Base-by-base conservation (phyloP, 2,329 filamentous ascomycete genomes). In the Alternaria metachromatica region DNA sequence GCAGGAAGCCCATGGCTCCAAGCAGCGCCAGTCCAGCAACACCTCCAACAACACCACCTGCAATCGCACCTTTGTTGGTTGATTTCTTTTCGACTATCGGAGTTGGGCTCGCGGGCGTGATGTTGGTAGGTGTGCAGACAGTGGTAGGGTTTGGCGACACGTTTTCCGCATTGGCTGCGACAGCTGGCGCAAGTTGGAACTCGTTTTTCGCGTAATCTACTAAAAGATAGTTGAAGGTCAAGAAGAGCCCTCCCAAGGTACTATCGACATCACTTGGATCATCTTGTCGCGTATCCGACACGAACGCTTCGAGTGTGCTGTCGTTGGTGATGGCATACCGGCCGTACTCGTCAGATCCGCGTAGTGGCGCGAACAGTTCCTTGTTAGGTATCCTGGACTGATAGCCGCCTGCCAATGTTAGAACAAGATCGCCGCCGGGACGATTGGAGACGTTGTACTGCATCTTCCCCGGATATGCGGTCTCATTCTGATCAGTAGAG, bases 171-270 rank as follows among this genome's bases (percentile, higher is more conserved):
- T 48, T 13, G 21, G 41, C 48, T n/a, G 59, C 23, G 20, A 63
- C 55, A 9, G 63, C 63, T 15, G 63, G 63, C 15, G 63, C 63
- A 6, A 65, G 63, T 12, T 46, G 15, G 8, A 65, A 65, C 33
- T 62, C 63, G 44, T 44, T 43, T 23, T 65, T 65, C 5, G 53
- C 59, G 37, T 65, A 65, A 49, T 65, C 60, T 25, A 65, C 63
- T 11, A 63, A 21, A 12, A 65, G 49, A 23, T 65, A 65, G 20
- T 65, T 65, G 60, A 65, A 65, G 4, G 63, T 65, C 13, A 65
- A 41, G 55, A 65, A 65, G 25, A 65, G 46, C 7, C 37, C 60
- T 21, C 63, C 63, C 11, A 65, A 37, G n/a, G 41, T 49, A 12
- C 30, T 41, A 6, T 55, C 45, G 6, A 63, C 63, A n/a, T 62